Evolutionary conservation across 2,329 filamentous ascomycete genomes (phyloP), one percentile per base, ranked within the genome.

Genomic region (Hymenoscyphus occultus): DNA sequence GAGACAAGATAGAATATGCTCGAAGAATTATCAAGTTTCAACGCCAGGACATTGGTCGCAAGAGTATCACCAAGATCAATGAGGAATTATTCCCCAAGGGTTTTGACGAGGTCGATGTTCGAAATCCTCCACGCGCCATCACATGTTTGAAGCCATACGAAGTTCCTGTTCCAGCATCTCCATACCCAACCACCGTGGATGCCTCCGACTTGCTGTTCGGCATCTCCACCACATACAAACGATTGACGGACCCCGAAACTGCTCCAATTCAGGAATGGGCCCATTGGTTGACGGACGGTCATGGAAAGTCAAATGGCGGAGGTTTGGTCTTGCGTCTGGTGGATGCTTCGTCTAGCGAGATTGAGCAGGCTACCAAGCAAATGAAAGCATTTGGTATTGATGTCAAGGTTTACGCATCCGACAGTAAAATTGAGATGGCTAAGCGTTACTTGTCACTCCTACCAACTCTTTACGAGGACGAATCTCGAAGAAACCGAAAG

Each of bases 161-260:
- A 40, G 78, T 85, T 6, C 78, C 80, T 0, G 83, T 86, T 3
- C 74, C 83, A 7, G 77, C 77, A 57, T 86, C 84, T 0, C 79
- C 80, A 2, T 80, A 78, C 64, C 84, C 84, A 5, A 74, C 77
- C 2, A 80, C 80, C 1, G 84, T 81, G 63, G 83, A 86, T 65
- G 79, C 83, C 12, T 83, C 82, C 45, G 82, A 84, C 66, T 84
- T 86, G 73, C 81, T 86, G 74, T 86, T 86, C 67, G 84, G 84
- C 51, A 82, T 86, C 5, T 86, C 84, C 0, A 86, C 84, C 9
- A 85, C 83, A 2, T 86, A 83, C 76, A 78, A 81, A 69, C 78
- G 83, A 64, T 82, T 86, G 70, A 82, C 77, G 71, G 81, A 84
- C 67, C 76, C 79, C 0, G 78, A 79, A 62, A 85, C 81, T 2